phyloP scores from a whole-genome alignment of 495 filamentous ascomycete species.

The Aspergillus saccharolyticus region DNA sequence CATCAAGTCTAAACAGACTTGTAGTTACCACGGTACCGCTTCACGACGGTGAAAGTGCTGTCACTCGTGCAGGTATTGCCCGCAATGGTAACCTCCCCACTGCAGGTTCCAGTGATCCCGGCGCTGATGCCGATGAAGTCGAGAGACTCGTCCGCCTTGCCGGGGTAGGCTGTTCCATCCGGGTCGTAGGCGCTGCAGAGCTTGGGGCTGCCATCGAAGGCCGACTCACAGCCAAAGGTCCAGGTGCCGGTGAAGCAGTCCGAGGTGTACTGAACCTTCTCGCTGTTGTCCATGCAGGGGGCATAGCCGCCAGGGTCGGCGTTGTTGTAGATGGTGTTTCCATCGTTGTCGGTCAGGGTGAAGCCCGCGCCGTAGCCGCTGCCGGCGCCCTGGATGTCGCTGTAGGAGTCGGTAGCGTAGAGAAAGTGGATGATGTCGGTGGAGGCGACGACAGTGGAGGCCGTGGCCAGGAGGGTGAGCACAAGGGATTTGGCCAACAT shows the following conservation, averaged over 20 bases:
- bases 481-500: background rate
- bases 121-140: background rate
- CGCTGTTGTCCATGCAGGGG: background rate
- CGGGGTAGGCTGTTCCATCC: background rate
- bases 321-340: background rate
- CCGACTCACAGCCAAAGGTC: background rate
- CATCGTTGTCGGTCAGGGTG: background rate
- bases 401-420: background rate
- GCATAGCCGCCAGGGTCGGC: background rate
- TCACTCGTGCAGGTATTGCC: background rate
- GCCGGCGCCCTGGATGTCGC: background rate
- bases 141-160: background rate
- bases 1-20: too few relatives aligned
- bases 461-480: background rate
- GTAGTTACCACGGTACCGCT: background rate
- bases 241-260: slow-evolving; percentile 1
- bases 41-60: background rate
- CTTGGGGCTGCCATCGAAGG: background rate
- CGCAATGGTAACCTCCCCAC: background rate
- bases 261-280: background rate
- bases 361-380: background rate
- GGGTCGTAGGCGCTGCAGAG: background rate
- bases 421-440: background rate
- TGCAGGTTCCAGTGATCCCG: background rate
- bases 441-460: background rate